Evolutionary conservation across 164 flowering plant genomes (phyloP).

Genomic region (Warburgia ugandensis): DNA sequence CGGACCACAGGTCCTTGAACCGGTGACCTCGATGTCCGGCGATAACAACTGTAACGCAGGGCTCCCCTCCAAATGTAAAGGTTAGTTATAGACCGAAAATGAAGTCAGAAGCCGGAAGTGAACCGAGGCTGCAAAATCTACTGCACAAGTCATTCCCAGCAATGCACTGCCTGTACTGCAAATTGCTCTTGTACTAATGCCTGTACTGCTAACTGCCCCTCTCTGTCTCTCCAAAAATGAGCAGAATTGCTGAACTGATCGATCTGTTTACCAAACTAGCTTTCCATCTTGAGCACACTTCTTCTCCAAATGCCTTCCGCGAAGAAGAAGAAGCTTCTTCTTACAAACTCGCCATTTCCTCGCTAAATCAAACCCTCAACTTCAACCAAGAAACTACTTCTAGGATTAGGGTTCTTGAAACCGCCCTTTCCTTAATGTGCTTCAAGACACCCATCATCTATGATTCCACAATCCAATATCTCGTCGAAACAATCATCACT

Average conservation of each 20-base stretch:
- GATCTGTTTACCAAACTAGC: constrained; percentile 47
- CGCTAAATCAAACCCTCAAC: constrained; percentile 46
- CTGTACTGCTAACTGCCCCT: no score
- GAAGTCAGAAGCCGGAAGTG: no score
- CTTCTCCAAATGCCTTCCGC: neutral
- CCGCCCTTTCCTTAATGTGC: constrained; percentile 66
- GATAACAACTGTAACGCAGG: no score
- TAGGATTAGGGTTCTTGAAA: constrained; percentile 53
- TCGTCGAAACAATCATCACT: constrained; percentile 35
- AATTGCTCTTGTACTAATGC: no score
- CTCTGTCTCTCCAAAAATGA: constrained; percentile 10
- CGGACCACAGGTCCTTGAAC: no score
- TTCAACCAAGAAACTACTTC: constrained; percentile 24
- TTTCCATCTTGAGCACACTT: constrained; percentile 20
- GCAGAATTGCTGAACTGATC: constrained; percentile 24
- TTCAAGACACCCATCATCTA: constrained; percentile 60
- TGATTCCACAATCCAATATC: constrained; percentile 25
- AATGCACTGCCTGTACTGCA: no score
- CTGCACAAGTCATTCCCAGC: no score
- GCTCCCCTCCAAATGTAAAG: no score
- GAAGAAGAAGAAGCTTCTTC: constrained; percentile 13
- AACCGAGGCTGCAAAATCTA: no score
- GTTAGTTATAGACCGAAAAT: no score
- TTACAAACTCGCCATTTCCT: constrained; percentile 24
- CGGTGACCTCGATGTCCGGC: no score